These are phyloP conservation scores for Pilatotrama ljubarskyi DNA, from an alignment of 768 basidiomycete species.

Conservation along the genomic window DNA sequence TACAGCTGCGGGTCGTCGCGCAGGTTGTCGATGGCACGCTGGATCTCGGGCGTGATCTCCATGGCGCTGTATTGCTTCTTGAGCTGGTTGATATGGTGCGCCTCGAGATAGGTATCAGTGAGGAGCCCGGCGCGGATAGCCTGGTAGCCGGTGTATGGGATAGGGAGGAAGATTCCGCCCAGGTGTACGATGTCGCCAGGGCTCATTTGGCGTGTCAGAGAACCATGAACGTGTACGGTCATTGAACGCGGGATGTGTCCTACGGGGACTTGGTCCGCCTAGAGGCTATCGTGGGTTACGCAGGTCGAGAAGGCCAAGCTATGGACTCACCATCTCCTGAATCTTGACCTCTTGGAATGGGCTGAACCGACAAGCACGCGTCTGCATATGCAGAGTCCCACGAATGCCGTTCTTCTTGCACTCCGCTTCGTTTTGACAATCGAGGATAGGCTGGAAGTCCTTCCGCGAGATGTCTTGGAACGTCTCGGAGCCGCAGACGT, in stretches of 20 bases:
- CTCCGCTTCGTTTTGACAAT: constrained; percentile 84
- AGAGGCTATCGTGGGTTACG: too few species aligned
- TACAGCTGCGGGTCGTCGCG: constrained; percentile 80
- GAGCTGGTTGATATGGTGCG: constrained; percentile 86
- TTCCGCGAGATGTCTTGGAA: constrained; percentile 96
- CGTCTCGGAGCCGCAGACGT: constrained; percentile 96
- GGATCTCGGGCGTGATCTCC: constrained; percentile 87
- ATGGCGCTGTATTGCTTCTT: constrained; percentile 98
- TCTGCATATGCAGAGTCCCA: constrained; percentile 98
- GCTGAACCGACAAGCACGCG: constrained; percentile 92
- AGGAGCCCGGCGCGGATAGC: constrained; percentile 95
- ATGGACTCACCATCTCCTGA: constrained; percentile 84
- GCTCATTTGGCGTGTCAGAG: constrained; percentile 85
- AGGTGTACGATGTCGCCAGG: constrained; percentile 96
- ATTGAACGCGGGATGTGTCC: constrained; percentile 98
- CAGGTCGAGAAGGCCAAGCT: neutral
- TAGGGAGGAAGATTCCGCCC: constrained; percentile 95
- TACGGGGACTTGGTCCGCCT: constrained; percentile 98
- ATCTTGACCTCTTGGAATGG: constrained; percentile 99
- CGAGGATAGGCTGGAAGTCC: constrained; percentile 83
- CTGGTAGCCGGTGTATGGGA: constrained; percentile 97
- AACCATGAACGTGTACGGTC: constrained; percentile 94
- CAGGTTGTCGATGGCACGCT: constrained; percentile 65
- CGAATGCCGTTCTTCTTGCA: constrained; percentile 84
- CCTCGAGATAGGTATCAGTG: constrained; percentile 96